Evolutionary conservation across 306 rosid genomes (phyloP).

Genomic region (Sphenostylis stenocarpa): DNA sequence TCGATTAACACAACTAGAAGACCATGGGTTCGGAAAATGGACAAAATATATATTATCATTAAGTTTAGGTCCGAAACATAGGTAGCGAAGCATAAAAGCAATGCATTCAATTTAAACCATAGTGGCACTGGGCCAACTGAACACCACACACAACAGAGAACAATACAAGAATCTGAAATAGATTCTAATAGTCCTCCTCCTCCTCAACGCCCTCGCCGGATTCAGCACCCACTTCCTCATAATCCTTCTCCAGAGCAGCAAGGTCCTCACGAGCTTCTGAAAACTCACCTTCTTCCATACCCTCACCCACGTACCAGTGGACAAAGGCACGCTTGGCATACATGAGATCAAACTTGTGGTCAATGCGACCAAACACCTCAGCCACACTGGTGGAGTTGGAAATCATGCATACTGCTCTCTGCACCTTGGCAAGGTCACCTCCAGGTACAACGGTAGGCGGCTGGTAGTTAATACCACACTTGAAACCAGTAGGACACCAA

Average conservation of each 20-base stretch:
- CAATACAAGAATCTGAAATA: neutral
- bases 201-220: conserved; percentile 77
- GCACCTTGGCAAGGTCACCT: conserved; percentile 92
- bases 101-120: neutral
- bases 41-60: neutral
- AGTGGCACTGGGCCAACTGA: neutral
- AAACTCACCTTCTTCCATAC: conserved; percentile 98
- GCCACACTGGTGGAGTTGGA: conserved; percentile 90
- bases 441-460: conserved; percentile 96
- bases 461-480: conserved; percentile 93
- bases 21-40: neutral
- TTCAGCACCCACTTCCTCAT: conserved; percentile 94
- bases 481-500: conserved; percentile 98
- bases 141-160: neutral
- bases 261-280: conserved; percentile 97
- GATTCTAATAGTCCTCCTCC: conserved; percentile 64
- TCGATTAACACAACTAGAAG: neutral
- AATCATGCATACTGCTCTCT: conserved; percentile 94
- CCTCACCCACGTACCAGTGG: conserved; percentile 98
- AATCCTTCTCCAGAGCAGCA: conserved; percentile 92
- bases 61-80: neutral
- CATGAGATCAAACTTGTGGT: conserved; percentile 92
- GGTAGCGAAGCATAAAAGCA: neutral
- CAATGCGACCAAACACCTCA: conserved; percentile 89
- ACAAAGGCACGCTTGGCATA: conserved; percentile 89